phyloP scores from a whole-genome alignment of 306 rosid genomes.

The Aeschynomene evenia region DNA sequence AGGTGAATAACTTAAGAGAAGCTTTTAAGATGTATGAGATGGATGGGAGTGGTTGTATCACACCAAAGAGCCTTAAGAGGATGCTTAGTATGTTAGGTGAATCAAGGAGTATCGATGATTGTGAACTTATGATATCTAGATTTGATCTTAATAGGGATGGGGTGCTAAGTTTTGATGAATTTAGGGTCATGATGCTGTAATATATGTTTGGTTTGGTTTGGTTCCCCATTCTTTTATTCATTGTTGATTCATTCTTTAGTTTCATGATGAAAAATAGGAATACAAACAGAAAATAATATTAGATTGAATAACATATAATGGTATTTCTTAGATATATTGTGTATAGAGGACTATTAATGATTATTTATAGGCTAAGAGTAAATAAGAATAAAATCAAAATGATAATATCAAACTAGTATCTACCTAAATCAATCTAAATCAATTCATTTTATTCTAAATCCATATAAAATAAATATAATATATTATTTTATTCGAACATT shows the following conservation, averaged over 20 bases:
- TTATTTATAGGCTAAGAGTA: too few species aligned
- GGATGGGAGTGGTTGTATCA: conserved; percentile 72
- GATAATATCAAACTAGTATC: too few species aligned
- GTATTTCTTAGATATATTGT: too few species aligned
- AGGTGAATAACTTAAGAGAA: conserved; percentile 52
- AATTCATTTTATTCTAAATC: too few species aligned
- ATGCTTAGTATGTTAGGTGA: conserved; percentile 74
- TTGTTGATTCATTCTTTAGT: not conserved
- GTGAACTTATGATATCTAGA: conserved; percentile 55
- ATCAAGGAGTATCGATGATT: conserved; percentile 55
- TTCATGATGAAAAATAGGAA: too few species aligned
- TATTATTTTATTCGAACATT: too few species aligned
- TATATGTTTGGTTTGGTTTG: not conserved
- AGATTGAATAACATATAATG: too few species aligned
- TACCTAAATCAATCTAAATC: too few species aligned
- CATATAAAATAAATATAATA: too few species aligned
- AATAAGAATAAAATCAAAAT: too few species aligned
- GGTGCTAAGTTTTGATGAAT: conserved; percentile 74
- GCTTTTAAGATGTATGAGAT: conserved; percentile 81
- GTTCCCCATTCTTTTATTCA: not conserved
- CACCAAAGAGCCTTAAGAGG: conserved; percentile 68
- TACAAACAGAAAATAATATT: too few species aligned
- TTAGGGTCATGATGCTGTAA: conserved; percentile 73
- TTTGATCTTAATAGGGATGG: conserved; percentile 90
- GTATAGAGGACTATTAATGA: too few species aligned